phyloP scores from a whole-genome alignment of 805 yeast species.

The Metschnikowia reukaufii region DNA sequence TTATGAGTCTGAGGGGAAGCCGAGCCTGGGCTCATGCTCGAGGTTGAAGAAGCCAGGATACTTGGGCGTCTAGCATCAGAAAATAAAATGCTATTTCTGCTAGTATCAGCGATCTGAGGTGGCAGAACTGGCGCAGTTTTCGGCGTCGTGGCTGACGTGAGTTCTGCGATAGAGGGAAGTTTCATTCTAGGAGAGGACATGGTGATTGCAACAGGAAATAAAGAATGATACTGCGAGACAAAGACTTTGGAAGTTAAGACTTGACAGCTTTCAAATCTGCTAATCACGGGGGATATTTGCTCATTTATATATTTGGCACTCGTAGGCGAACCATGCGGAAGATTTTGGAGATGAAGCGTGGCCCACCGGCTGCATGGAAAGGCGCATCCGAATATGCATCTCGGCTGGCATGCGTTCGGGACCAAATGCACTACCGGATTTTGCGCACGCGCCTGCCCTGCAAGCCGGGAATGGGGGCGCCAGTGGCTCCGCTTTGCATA shows the following conservation, averaged over 20 bases:
- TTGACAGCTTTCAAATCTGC: no score
- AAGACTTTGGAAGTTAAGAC: no score
- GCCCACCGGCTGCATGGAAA: constrained; percentile 10
- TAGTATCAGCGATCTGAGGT: not conserved
- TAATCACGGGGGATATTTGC: not conserved
- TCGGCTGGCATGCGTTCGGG: constrained; percentile 2
- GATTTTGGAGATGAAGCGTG: not conserved
- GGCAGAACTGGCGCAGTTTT: constrained; percentile 1
- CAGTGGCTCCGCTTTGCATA: not conserved
- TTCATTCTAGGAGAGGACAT: constrained; percentile 14
- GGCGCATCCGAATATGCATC: constrained; percentile 3
- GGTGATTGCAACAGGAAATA: not conserved
- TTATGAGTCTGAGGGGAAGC: not conserved
- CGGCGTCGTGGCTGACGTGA: constrained; percentile 11
- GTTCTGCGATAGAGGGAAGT: constrained; percentile 22
- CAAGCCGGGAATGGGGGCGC: not conserved
- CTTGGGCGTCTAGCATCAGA: not conserved
- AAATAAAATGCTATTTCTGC: not conserved
- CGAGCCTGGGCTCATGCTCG: constrained; percentile 4
- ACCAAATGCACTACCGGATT: not conserved
- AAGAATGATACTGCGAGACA: not conserved
- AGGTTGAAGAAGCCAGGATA: constrained; percentile 2
- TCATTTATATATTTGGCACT: not conserved
- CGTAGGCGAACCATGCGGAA: not conserved
- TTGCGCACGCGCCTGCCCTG: constrained; percentile 3